A percentile compares a stretch with the other conserved stretches of the same genome.
Conservation (phyloP, 2,329 filamentous ascomycete species). For the Hypoxylon sp. region DNA sequence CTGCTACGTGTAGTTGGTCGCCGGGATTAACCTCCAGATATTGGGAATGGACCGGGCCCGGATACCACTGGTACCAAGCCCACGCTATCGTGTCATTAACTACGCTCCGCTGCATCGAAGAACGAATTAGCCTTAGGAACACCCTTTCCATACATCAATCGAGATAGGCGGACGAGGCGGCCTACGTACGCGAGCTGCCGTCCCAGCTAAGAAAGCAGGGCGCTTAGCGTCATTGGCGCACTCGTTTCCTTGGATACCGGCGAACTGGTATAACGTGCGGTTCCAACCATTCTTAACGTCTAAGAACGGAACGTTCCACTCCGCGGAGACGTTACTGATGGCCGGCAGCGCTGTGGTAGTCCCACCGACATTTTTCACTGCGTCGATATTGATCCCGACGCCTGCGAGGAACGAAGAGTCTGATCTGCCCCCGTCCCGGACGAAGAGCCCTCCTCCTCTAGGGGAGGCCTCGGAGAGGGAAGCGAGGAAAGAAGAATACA, state of each 20-base stretch:
- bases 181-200: conserved; percentile 13
- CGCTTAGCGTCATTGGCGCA: conserved; percentile 8
- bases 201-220: conserved; percentile 25
- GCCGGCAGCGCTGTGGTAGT: conserved; percentile 7
- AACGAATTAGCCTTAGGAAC: neutral
- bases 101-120: conserved; percentile 13
- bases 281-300: neutral
- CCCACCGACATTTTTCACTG: neutral
- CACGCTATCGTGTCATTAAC: neutral
- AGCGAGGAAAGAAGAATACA: neutral
- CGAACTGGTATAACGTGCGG: conserved; percentile 22
- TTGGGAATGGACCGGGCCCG: neutral
- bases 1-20: conserved; percentile 16
- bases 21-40: conserved; percentile 13
- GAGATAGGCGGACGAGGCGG: neutral
- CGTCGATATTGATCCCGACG: conserved; percentile 14
- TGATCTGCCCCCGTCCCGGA: conserved; percentile 9
- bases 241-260: conserved; percentile 17
- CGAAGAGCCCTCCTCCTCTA: neutral
- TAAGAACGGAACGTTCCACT: conserved; percentile 35
- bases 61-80: conserved; percentile 30
- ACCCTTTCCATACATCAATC: neutral
- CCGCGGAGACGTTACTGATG: conserved; percentile 22
- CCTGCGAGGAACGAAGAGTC: conserved; percentile 18
- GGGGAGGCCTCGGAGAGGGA: conserved; percentile 12